These are phyloP conservation scores for Lipomyces orientalis DNA, from an alignment of 805 yeast genomes.

Conservation along the genomic window DNA sequence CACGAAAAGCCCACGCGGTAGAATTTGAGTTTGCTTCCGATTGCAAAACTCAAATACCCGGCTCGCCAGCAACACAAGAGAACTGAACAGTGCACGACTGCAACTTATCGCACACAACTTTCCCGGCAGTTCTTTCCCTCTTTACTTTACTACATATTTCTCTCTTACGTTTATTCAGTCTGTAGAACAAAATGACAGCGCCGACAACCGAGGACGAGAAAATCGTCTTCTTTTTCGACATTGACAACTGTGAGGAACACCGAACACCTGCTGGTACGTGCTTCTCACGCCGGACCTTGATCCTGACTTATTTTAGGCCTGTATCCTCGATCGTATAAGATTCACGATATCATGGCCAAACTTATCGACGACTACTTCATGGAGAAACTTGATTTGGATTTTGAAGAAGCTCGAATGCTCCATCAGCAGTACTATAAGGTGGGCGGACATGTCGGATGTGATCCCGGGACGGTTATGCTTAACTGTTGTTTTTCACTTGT, in stretches of 20 bases:
- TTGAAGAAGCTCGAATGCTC: constrained; percentile 73
- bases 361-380: constrained; percentile 84
- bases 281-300: neutral
- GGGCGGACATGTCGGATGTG: neutral
- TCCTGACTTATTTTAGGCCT: constrained; percentile 46
- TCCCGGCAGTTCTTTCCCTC: neutral
- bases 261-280: neutral
- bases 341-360: constrained; percentile 87
- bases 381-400: constrained; percentile 61
- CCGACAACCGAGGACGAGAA: constrained; percentile 23
- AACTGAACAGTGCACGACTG: neutral
- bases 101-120: neutral
- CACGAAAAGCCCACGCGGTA: neutral
- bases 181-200: neutral
- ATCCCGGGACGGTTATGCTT: neutral
- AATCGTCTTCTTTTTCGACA: constrained; percentile 76
- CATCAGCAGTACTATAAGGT: constrained; percentile 72
- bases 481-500: neutral
- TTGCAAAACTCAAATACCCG: neutral
- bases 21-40: neutral
- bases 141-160: neutral
- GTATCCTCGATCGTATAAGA: constrained; percentile 72
- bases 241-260: constrained; percentile 72
- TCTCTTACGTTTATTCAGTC: neutral
- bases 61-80: neutral